Base-by-base conservation (phyloP, 2,329 filamentous ascomycete genomes). In the Chrysoporthe deuterocubensis region DNA sequence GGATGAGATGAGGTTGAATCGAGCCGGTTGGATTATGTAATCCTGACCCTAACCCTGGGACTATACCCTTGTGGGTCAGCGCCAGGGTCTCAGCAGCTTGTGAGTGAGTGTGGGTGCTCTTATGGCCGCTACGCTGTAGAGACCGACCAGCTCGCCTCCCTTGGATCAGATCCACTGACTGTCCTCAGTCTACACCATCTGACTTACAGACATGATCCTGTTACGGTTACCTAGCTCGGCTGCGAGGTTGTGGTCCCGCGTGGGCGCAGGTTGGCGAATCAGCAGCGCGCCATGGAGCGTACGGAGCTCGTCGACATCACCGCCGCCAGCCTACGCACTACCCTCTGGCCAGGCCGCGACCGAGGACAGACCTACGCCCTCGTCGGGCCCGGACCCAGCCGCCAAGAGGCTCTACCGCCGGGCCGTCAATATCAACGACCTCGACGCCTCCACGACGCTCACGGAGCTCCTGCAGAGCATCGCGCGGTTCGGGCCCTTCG, bases 1-100 rank as follows among this genome's bases (percentile, higher is more conserved):
- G 26, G 54, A 57, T 57, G 54, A 40, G 32, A 57, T 57, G 54
- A 57, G 54, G 54, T 57, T 34, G 34, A 9, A 21, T 40, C 32
- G 54, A 18, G 14, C 21, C 34, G 54, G 7, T 21, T n/a, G 14
- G 34, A 32, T 57, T 40, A 57, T 14, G 52, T 16, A 56, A 14
- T 21, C 7, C 2, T 34, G 3, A 34, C 50, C 50, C 50, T 40
- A 40, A 40, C 34, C 52, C 52, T 26, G 26, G 0, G 26, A 26
- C 26, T 2, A 26, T 26, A 14, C 13, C 44, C 44, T 18, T 46
- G 18, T 16, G 2, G 2, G 26, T 2, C 26, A 26, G 26, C 26
- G 26, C 26, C 26, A 26, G 26, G 26, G 26, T 2, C 26, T 26
- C 26, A 26, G 26, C 26, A 26, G 26, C 26, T 26, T 26, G 26